A percentile compares a stretch with the other conserved stretches of the same genome.
Evolutionary conservation across 1,284 basidiomycete species (phyloP).

Genomic region (Trichosporon coremiiforme): DNA sequence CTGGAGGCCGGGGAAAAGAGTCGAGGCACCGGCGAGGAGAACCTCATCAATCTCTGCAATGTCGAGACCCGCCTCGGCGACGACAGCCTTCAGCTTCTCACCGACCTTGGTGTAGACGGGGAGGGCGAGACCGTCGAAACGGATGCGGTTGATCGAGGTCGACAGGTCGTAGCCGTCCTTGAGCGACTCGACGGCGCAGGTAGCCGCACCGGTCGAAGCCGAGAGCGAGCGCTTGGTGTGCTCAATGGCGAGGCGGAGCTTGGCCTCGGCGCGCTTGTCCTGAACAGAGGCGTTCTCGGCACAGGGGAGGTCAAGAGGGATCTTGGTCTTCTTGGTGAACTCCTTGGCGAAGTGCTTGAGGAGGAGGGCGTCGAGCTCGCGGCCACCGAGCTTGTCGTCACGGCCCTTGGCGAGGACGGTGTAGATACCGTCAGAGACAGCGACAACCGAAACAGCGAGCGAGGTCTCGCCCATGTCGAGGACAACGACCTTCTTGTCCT

Average conservation of each 20-base stretch:
- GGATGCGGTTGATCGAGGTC: conserved; percentile 86
- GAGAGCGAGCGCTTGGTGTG: conserved; percentile 92
- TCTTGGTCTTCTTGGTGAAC: conserved; percentile 95
- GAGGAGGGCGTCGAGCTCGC: conserved; percentile 62
- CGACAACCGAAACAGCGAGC: conserved; percentile 60
- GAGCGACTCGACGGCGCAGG: conserved; percentile 86
- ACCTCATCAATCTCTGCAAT: conserved; percentile 82
- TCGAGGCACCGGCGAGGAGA: conserved; percentile 85
- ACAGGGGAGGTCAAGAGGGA: conserved; percentile 67
- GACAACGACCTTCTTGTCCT: conserved; percentile 62
- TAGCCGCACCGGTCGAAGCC: conserved; percentile 83
- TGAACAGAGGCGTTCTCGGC: conserved; percentile 59
- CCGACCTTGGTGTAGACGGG: conserved; percentile 73
- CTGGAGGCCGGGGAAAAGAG: conserved; percentile 81
- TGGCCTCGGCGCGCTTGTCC: conserved; percentile 88
- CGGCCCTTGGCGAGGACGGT: conserved; percentile 59
- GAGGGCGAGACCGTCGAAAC: conserved; percentile 85
- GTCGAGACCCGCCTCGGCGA: conserved; percentile 70
- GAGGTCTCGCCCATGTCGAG: conserved; percentile 65
- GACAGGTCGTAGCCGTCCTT: conserved; percentile 94
- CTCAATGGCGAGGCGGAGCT: conserved; percentile 88
- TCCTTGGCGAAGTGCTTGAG: conserved; percentile 93
- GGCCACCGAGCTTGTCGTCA: conserved; percentile 61
- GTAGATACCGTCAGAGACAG: conserved; percentile 62
- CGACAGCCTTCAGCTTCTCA: conserved; percentile 65